Percentiles rank a stretch among this genome's conserved stretches.
These are phyloP conservation scores for Panicum virgatum DNA, from an alignment of 202 grass and related monocot genomes.

Conservation along the genomic window DNA sequence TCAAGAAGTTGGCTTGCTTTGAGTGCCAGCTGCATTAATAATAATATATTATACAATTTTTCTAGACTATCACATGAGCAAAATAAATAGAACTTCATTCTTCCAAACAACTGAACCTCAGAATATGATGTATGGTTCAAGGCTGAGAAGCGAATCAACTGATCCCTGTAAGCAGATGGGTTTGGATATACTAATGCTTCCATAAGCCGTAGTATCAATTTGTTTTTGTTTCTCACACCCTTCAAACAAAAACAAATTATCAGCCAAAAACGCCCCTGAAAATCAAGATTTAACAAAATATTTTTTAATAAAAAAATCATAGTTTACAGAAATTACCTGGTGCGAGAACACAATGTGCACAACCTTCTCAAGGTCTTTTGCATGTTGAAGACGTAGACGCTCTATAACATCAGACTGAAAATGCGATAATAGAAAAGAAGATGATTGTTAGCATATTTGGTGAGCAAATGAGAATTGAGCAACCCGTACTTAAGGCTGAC, in stretches of 20 bases:
- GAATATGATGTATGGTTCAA: constrained; percentile 96
- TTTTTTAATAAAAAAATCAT: neutral
- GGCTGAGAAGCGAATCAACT: constrained; percentile 93
- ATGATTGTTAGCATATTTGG: constrained; percentile 34
- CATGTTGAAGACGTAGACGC: constrained; percentile 88
- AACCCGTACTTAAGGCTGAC: constrained; percentile 36
- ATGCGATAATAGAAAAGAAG: constrained; percentile 42
- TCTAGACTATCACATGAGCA: constrained; percentile 18
- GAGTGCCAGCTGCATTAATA: constrained; percentile 77
- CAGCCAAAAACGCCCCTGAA: constrained; percentile 31
- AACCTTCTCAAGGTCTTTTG: constrained; percentile 91
- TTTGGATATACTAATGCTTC: constrained; percentile 98
- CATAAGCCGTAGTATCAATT: constrained; percentile 93
- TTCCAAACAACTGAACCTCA: constrained; percentile 51
- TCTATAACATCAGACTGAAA: constrained; percentile 99
- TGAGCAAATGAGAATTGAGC: constrained; percentile 14
- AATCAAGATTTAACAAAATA: constrained; percentile 28
- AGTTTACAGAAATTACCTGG: constrained; percentile 65
- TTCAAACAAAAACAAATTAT: constrained; percentile 51
- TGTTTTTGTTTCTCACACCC: constrained; percentile 97
- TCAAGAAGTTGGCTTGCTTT: constrained; percentile 99
- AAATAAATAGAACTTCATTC: constrained; percentile 19
- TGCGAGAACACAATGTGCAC: constrained; percentile 93
- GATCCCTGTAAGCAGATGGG: constrained; percentile 90
- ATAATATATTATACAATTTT: constrained; percentile 30